Conservation (phyloP, 805 yeast species). For the Zygoascus biomembranicola region DNA sequence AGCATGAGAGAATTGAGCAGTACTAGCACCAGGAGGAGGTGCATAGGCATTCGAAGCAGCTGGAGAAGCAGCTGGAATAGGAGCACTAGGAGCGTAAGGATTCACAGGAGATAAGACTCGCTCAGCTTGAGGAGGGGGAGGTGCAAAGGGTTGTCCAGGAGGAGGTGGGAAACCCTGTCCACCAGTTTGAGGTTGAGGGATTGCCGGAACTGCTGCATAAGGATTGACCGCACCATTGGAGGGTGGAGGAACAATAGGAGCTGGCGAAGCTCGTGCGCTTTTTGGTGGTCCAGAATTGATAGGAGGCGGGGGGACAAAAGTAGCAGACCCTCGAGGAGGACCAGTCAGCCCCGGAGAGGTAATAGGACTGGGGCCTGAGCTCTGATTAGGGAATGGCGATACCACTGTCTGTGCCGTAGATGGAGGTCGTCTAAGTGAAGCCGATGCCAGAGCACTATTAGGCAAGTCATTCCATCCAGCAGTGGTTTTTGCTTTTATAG, state of each 20-base stretch:
- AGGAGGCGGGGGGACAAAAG: constrained; percentile 17
- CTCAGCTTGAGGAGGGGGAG: constrained; percentile 5
- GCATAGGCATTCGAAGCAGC: constrained; percentile 11
- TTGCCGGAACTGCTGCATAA: constrained; percentile 10
- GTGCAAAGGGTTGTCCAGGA: constrained; percentile 10
- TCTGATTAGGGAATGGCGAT: constrained; percentile 15
- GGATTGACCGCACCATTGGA: constrained; percentile 11
- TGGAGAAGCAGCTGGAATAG: constrained; percentile 5
- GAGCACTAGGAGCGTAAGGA: constrained; percentile 16
- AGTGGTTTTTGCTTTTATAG: constrained; percentile 13
- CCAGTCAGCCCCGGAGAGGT: constrained; percentile 14
- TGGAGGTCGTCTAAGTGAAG: constrained; percentile 18
- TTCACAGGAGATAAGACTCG: constrained; percentile 14
- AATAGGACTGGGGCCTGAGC: background rate
- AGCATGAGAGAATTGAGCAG: constrained; percentile 8
- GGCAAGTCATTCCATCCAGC: constrained; percentile 27
- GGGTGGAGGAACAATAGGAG: constrained; percentile 10
- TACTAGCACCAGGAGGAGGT: constrained; percentile 8
- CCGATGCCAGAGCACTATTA: constrained; percentile 14
- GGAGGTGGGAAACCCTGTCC: constrained; percentile 18
- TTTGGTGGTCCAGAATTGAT: background rate
- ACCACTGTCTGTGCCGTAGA: constrained; percentile 21
- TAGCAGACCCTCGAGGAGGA: constrained; percentile 14
- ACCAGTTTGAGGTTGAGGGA: background rate
- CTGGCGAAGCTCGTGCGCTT: constrained; percentile 10